phyloP scores from a whole-genome alignment of 441 rosid genomes.

The Biscutella auriculata region DNA sequence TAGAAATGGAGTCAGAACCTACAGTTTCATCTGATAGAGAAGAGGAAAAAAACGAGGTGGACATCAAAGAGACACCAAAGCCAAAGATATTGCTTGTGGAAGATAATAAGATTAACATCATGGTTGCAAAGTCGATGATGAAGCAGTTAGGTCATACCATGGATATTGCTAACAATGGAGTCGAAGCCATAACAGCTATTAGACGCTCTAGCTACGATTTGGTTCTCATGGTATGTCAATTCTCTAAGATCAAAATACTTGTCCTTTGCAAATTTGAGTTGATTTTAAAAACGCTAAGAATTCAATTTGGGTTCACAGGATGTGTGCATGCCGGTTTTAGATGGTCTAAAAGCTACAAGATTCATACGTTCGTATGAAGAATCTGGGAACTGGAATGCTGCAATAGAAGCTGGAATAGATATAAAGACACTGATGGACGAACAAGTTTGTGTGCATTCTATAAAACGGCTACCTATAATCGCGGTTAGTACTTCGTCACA shows the following conservation, averaged over 20 bases:
- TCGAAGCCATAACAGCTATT: slow-evolving; percentile 70
- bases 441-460: slow-evolving; percentile 5
- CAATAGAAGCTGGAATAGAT: slow-evolving; percentile 58
- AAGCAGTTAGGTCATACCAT: slow-evolving; percentile 64
- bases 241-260: not conserved
- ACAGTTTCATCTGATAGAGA: slow-evolving; percentile 21
- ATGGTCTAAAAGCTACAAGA: slow-evolving; percentile 85
- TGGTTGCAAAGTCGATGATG: slow-evolving; percentile 80
- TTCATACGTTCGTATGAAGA: slow-evolving; percentile 81
- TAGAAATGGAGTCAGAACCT: slow-evolving; percentile 23
- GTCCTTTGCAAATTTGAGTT: slow-evolving; percentile 9
- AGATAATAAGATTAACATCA: slow-evolving; percentile 80
- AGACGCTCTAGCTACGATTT: slow-evolving; percentile 45
- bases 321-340: slow-evolving; percentile 92
- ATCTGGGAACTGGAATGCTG: slow-evolving; percentile 77
- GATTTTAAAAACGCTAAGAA: slow-evolving; percentile 46
- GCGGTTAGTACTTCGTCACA: slow-evolving; percentile 40
- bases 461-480: slow-evolving; percentile 54
- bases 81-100: slow-evolving; percentile 92
- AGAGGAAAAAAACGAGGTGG: slow-evolving; percentile 26
- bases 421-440: slow-evolving; percentile 13
- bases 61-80: slow-evolving; percentile 25
- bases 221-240: slow-evolving; percentile 61
- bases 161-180: slow-evolving; percentile 70
- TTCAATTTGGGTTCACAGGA: slow-evolving; percentile 46